A percentile compares a stretch with the other conserved stretches of the same genome.
Evolutionary conservation across 2,329 filamentous ascomycete genomes (phyloP).

Genomic region (Diaporthe sp.): DNA sequence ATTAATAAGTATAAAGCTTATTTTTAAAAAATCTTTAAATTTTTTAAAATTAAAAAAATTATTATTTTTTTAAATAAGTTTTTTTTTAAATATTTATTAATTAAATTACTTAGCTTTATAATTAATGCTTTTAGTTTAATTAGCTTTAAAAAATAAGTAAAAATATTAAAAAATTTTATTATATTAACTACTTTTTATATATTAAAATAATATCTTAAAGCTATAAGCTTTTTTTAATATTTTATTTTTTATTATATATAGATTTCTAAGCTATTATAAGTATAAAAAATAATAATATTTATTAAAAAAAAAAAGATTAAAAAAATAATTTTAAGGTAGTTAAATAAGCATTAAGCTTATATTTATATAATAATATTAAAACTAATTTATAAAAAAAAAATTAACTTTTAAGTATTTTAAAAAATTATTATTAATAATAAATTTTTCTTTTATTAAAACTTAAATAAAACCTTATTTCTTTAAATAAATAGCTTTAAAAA

Average conservation of each 20-base stretch:
- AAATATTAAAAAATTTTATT: background rate
- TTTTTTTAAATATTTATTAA: too few relatives aligned
- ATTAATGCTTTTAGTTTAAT: background rate
- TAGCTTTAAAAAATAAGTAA: background rate
- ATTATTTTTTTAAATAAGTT: too few relatives aligned
- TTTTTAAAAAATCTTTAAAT: too few relatives aligned
- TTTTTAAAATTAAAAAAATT: too few relatives aligned
- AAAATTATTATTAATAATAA: background rate
- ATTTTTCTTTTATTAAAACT: background rate
- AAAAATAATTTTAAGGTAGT: background rate
- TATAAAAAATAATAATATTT: background rate
- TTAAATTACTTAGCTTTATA: background rate
- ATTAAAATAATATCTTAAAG: background rate
- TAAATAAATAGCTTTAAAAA: background rate
- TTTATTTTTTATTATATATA: background rate
- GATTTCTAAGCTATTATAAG: background rate
- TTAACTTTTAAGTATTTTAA: background rate
- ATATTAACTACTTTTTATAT: background rate
- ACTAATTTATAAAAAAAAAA: background rate
- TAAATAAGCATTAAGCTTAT: background rate
- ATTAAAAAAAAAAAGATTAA: background rate
- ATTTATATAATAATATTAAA: background rate
- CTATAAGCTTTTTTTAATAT: background rate
- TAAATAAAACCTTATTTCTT: background rate
- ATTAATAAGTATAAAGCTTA: too few relatives aligned